Conservation (phyloP, 1,284 basidiomycete species). For the Lignosus rhinocerotis region DNA sequence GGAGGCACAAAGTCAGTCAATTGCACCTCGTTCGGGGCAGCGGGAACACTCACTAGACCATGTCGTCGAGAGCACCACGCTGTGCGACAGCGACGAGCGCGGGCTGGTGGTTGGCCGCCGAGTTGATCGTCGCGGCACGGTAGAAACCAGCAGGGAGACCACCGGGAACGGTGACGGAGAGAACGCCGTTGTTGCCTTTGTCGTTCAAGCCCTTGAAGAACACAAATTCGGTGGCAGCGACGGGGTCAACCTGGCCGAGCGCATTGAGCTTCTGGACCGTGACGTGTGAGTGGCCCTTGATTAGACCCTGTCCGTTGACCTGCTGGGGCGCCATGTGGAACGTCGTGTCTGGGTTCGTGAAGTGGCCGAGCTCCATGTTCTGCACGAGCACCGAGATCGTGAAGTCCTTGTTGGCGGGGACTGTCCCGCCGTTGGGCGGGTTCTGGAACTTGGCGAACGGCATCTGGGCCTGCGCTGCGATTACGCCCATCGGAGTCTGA, state of each 20-base stretch:
- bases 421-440: constrained; percentile 42
- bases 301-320: constrained; percentile 48
- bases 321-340: constrained; percentile 58
- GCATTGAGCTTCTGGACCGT: constrained; percentile 56
- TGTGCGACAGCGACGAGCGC: constrained; percentile 54
- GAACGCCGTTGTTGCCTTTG: constrained; percentile 45
- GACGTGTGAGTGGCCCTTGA: constrained; percentile 43
- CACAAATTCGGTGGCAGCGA: constrained; percentile 56
- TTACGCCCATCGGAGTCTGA: constrained; percentile 42
- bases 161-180: constrained; percentile 53
- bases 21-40: neutral
- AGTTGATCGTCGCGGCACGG: constrained; percentile 47
- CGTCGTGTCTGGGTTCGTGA: constrained; percentile 50
- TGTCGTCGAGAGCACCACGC: constrained; percentile 35
- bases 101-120: constrained; percentile 59
- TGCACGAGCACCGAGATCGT: constrained; percentile 46
- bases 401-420: constrained; percentile 46
- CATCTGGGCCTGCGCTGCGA: constrained; percentile 43
- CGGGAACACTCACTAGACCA: constrained; percentile 41
- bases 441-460: constrained; percentile 47
- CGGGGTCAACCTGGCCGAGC: constrained; percentile 49
- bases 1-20: neutral
- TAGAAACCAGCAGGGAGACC: constrained; percentile 61
- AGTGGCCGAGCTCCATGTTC: constrained; percentile 47
- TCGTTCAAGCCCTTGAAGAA: constrained; percentile 68